Conservation (phyloP, 1,139 yeast genomes). For the Sugiyamaella pinicola region DNA sequence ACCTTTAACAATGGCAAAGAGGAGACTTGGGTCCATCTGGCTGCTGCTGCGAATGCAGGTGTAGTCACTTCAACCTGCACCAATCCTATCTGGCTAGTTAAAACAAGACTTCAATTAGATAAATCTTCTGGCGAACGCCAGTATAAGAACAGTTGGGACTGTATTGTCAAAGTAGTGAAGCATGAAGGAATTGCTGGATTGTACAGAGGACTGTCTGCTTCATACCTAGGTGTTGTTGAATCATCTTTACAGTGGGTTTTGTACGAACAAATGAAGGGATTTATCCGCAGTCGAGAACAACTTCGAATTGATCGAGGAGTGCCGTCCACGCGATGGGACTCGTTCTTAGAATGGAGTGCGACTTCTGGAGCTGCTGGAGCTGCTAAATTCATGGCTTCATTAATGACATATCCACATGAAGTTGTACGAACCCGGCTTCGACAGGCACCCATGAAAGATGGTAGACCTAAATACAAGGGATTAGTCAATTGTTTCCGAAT, state of each 20-base stretch:
- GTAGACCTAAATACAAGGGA: constrained; percentile 86
- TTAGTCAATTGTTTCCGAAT: constrained; percentile 81
- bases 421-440: constrained; percentile 93
- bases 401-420: constrained; percentile 95
- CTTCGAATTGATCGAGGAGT: constrained; percentile 47
- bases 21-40: constrained; percentile 80
- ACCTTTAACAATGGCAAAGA: constrained; percentile 73
- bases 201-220: constrained; percentile 88
- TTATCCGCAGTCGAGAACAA: constrained; percentile 60
- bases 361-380: constrained; percentile 98
- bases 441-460: constrained; percentile 86
- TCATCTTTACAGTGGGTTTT: constrained; percentile 95
- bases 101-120: constrained; percentile 91
- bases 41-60: constrained; percentile 93
- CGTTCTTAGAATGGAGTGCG: constrained; percentile 86
- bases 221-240: constrained; percentile 92
- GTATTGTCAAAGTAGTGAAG: constrained; percentile 66
- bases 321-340: constrained; percentile 57
- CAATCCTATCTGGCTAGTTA: constrained; percentile 98
- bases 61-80: constrained; percentile 96
- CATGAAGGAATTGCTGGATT: constrained; percentile 80
- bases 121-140: constrained; percentile 58
- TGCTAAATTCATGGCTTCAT: constrained; percentile 90
- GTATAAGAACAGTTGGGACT: constrained; percentile 85
- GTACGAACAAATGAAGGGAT: constrained; percentile 87